phyloP scores from a whole-genome alignment of 2,329 filamentous ascomycete genomes.

The Scedosporium minutisporum region DNA sequence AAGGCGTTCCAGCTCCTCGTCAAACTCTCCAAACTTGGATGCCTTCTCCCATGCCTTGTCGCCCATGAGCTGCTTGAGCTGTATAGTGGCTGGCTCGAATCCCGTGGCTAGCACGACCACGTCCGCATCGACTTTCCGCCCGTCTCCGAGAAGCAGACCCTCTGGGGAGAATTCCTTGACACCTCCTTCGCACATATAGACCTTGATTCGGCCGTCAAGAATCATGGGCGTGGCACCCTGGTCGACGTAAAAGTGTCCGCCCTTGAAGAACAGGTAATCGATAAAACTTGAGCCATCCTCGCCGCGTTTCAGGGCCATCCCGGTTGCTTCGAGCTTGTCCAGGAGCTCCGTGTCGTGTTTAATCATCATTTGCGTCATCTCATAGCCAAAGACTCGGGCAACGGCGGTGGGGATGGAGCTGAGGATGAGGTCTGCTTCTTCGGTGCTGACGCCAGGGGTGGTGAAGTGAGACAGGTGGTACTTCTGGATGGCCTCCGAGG shows the following conservation, averaged over 20 bases:
- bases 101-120: slow-evolving; percentile 33
- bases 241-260: slow-evolving; percentile 33
- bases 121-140: slow-evolving; percentile 26
- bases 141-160: slow-evolving; percentile 20
- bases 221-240: slow-evolving; percentile 29
- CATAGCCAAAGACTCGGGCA: slow-evolving; percentile 32
- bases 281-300: slow-evolving; percentile 25
- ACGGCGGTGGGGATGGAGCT: slow-evolving; percentile 37
- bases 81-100: slow-evolving; percentile 27
- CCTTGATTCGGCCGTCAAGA: slow-evolving; percentile 29
- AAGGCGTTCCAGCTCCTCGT: slow-evolving; percentile 21
- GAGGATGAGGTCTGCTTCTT: slow-evolving; percentile 38
- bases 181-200: slow-evolving; percentile 20
- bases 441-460: slow-evolving; percentile 29
- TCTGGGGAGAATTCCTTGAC: slow-evolving; percentile 20
- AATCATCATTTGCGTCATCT: slow-evolving; percentile 28
- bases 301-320: slow-evolving; percentile 28
- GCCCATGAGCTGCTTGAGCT: slow-evolving; percentile 25
- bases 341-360: slow-evolving; percentile 31
- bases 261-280: slow-evolving; percentile 25
- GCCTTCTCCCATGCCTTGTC: slow-evolving; percentile 21
- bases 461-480: slow-evolving; percentile 29
- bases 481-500: slow-evolving; percentile 27
- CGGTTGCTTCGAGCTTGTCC: slow-evolving; percentile 33
- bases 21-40: slow-evolving; percentile 26